Base-by-base conservation (phyloP, 345 rosid species). In the Arabidopsis suecica region DNA sequence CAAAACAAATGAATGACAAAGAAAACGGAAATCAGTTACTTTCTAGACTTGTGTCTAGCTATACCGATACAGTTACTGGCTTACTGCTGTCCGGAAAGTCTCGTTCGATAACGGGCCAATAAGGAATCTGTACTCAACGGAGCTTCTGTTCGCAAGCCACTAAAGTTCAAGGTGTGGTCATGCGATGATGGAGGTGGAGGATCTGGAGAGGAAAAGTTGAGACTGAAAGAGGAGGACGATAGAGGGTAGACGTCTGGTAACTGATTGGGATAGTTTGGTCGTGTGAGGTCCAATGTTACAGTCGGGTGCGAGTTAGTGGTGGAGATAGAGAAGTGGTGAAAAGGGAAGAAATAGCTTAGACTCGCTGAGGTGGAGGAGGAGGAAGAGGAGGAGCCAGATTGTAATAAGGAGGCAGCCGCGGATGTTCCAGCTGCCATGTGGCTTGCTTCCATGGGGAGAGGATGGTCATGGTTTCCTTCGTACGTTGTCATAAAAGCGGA, bases 241-340 rank as follows among this genome's bases (percentile, higher is more conserved):
- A 48, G 63, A 61, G 79, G 58, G 13, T 75, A 34, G 47, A 51
- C 28, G 47, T 61, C 28, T 76, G 80, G 75, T 65, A 81, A 37
- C 16, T 77, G 71, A 51, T 22, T 72, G 42, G 48, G 40, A 57
- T 75, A 77, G 69, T 69, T 42, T 63, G 85, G 80, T 45, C 83
- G 23, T 32, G 88, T 86, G 72, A 85, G 91, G 76, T 90, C 96
- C 36, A 90, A 78, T 56, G 88, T 86, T 71, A 88, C 79, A 6
- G 96, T 86, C 0, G 93, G 92, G 68, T 85, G 88, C 5, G 92
- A 71, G 68, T 81, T 78, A 53, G 80, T 58, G 42, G 86, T 73
- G 16, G 91, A 78, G 74, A 88, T 74, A 41, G 87, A 80, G 44
- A 83, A 59, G 81, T 79, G 56, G 63, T 77, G 76, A 48, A 5